Conservation (phyloP, 2,329 filamentous ascomycete species). For the Colletotrichum melonis region DNA sequence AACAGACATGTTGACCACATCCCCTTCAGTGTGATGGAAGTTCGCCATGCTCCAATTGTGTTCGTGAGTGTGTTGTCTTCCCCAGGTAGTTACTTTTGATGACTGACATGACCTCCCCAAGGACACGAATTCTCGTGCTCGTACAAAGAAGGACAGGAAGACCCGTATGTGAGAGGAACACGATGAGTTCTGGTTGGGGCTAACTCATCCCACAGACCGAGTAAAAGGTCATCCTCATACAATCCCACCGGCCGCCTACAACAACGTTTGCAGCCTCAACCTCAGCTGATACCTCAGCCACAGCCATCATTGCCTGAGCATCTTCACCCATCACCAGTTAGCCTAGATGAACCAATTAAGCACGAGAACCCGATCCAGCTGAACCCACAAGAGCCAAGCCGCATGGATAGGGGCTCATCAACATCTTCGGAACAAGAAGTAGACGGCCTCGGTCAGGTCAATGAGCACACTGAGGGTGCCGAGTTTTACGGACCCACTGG, state of each 20-base stretch:
- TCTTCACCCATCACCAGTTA: constrained; percentile 22
- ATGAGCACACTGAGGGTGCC: constrained; percentile 34
- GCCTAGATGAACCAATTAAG: constrained; percentile 30
- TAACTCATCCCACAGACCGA: not conserved
- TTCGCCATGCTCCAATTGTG: constrained; percentile 33
- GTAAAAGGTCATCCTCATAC: not conserved
- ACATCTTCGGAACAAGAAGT: constrained; percentile 29
- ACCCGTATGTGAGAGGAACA: constrained; percentile 4
- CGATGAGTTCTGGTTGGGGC: not conserved
- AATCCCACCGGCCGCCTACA: constrained; percentile 8
- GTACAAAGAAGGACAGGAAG: constrained; percentile 14
- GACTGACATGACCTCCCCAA: not conserved
- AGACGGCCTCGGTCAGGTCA: constrained; percentile 31
- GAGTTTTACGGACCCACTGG: constrained; percentile 36
- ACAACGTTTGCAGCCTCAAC: constrained; percentile 7
- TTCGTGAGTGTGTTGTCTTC: constrained; percentile 17
- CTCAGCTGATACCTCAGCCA: not conserved
- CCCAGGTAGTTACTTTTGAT: not conserved
- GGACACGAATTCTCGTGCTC: constrained; percentile 33
- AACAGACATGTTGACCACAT: not conserved
- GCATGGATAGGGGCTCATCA: constrained; percentile 10
- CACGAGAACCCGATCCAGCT: not conserved
- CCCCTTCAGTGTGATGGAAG: constrained; percentile 31
- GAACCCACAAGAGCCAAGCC: not conserved
- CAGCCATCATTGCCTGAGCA: not conserved